Percentiles rank a stretch among this genome's conserved stretches.
Evolutionary conservation across 2,329 filamentous ascomycete genomes (phyloP).

Genomic region (Penicillium olsonii): DNA sequence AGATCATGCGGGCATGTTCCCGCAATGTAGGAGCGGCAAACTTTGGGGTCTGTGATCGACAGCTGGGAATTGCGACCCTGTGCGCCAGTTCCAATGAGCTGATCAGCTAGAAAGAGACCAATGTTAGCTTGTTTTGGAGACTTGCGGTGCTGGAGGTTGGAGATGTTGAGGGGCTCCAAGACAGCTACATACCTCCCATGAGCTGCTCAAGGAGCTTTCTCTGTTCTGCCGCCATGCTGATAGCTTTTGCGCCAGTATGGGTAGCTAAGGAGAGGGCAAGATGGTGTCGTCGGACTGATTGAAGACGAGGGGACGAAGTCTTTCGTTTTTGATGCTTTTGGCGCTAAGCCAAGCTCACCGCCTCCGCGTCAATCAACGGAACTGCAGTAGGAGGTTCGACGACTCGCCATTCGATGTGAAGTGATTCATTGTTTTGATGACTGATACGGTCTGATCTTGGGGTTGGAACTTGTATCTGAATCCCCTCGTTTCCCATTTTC

Average conservation of each 20-base stretch:
- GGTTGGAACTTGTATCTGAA: conserved; percentile 2
- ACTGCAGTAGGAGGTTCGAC: conserved; percentile 6
- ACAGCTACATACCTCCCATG: conserved; percentile 55
- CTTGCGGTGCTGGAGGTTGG: conserved; percentile 10
- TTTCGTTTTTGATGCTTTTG: conserved; percentile 21
- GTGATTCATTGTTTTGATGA: conserved; percentile 6
- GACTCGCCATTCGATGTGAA: conserved; percentile 7
- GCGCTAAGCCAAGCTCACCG: conserved; percentile 28
- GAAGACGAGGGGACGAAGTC: conserved; percentile 12
- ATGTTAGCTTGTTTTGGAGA: conserved; percentile 27
- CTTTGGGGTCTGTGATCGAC: conserved; percentile 85
- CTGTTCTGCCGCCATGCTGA: conserved; percentile 89
- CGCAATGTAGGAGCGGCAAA: conserved; percentile 90
- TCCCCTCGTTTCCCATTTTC: neutral
- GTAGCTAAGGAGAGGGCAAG: conserved; percentile 7
- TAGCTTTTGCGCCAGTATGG: conserved; percentile 6
- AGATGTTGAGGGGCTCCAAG: conserved; percentile 3
- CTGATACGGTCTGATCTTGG: conserved; percentile 4
- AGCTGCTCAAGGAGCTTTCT: conserved; percentile 97
- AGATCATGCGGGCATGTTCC: conserved; percentile 97
- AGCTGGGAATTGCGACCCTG: conserved; percentile 76
- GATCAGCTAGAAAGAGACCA: conserved; percentile 45
- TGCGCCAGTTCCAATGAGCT: conserved; percentile 77
- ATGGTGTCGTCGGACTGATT: conserved; percentile 11
- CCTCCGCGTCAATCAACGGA: conserved; percentile 19